Percentiles rank a stretch among this genome's conserved stretches.
These are phyloP conservation scores for Prasinococcaceae sp. DNA, from an alignment of 139 green algal species.

Conservation along the genomic window DNA sequence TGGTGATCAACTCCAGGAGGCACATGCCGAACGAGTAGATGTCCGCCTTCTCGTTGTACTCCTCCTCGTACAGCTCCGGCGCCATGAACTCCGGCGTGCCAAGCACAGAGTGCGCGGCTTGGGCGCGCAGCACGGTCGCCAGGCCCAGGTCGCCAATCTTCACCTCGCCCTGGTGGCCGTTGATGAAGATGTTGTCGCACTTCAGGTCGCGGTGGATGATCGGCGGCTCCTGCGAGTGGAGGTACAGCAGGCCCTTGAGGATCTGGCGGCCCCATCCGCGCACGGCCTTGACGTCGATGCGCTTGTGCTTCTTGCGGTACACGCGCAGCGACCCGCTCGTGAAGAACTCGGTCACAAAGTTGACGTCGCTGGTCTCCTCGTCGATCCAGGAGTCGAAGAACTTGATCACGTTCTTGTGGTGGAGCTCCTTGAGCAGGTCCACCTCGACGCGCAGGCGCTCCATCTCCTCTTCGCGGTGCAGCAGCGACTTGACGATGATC, in stretches of 20 bases:
- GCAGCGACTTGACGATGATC: conserved; percentile 54
- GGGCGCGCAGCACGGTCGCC: conserved; percentile 72
- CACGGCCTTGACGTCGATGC: conserved; percentile 77
- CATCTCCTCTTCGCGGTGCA: conserved; percentile 47
- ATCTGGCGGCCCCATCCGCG: conserved; percentile 96
- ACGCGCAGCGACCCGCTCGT: conserved; percentile 80
- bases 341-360: conserved; percentile 99
- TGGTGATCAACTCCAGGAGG: conserved; percentile 91
- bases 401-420: conserved; percentile 98
- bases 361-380: conserved; percentile 64
- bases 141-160: conserved; percentile 98
- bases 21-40: conserved; percentile 97
- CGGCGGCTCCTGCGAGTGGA: conserved; percentile 72
- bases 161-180: conserved; percentile 73
- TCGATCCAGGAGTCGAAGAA: conserved; percentile 94
- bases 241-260: conserved; percentile 88
- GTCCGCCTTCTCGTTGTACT: conserved; percentile 97
- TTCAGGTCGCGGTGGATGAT: conserved; percentile 92
- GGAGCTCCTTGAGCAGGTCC: conserved; percentile 86
- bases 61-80: conserved; percentile 97
- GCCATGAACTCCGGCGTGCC: conserved; percentile 98
- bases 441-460: conserved; percentile 90
- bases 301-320: conserved; percentile 89
- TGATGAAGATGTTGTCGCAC: conserved; percentile 64
- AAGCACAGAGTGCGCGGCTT: conserved; percentile 79